phyloP scores from a whole-genome alignment of 495 filamentous ascomycete genomes.

The Chaetomium tenue region DNA sequence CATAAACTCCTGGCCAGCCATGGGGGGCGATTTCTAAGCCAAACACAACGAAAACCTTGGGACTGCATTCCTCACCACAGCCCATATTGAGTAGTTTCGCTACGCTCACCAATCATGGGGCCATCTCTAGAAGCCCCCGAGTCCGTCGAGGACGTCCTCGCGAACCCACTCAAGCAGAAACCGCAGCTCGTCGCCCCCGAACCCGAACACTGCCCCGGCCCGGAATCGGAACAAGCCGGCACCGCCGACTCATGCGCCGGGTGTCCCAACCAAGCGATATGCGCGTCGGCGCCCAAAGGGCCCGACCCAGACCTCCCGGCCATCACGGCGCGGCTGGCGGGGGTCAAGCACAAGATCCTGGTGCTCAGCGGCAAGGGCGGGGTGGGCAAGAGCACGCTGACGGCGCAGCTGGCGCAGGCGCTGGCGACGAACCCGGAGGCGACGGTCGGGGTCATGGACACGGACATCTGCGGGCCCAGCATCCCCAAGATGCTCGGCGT shows the following conservation, averaged over 20 bases:
- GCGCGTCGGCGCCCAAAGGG: constrained; percentile 89
- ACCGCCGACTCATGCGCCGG: constrained; percentile 84
- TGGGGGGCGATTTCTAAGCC: constrained; percentile 32
- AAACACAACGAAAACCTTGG: not conserved
- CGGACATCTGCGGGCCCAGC: constrained; percentile 90
- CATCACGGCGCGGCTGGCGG: constrained; percentile 77
- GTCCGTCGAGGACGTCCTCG: constrained; percentile 61
- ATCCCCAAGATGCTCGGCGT: constrained; percentile 99
- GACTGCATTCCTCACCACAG: not conserved
- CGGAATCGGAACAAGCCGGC: constrained; percentile 82
- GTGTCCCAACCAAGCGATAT: constrained; percentile 94
- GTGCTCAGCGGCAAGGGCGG: constrained; percentile 93
- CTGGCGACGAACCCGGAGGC: constrained; percentile 74
- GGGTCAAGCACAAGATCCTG: constrained; percentile 85
- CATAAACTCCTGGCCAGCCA: not conserved
- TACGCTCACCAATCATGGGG: constrained; percentile 25
- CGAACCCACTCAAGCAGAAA: constrained; percentile 64
- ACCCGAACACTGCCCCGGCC: constrained; percentile 95
- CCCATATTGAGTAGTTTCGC: not conserved
- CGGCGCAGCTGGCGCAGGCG: constrained; percentile 77
- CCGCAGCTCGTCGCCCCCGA: constrained; percentile 89
- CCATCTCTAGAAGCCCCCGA: constrained; percentile 69
- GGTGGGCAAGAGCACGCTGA: constrained; percentile 93
- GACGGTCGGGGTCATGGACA: constrained; percentile 91
- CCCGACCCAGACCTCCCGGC: constrained; percentile 90